Conservation (phyloP, 805 yeast genomes). For the Lipomyces kockii region DNA sequence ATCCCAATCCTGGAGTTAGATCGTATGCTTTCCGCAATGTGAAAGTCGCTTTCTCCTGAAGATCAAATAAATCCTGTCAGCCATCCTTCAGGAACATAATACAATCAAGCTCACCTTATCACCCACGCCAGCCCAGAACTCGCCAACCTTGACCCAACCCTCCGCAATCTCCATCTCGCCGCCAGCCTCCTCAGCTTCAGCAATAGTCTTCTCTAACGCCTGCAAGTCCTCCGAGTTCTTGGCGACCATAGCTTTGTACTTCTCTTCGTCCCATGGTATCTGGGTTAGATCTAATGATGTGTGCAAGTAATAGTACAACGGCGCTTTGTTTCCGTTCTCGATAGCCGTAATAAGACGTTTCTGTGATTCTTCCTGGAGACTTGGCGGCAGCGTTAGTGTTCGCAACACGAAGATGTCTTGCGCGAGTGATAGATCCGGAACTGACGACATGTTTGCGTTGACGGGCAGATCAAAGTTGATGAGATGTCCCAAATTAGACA, state of each 20-base stretch:
- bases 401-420: constrained; percentile 73
- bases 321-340: constrained; percentile 69
- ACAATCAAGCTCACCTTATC: constrained; percentile 59
- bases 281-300: constrained; percentile 50
- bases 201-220: constrained; percentile 52
- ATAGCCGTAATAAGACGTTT: constrained; percentile 59
- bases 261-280: constrained; percentile 62
- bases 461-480: not conserved
- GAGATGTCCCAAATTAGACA: not conserved
- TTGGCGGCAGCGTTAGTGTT: constrained; percentile 45
- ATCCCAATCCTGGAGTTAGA: constrained; percentile 81
- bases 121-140: constrained; percentile 83
- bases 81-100: not conserved
- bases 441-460: constrained; percentile 41
- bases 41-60: constrained; percentile 29
- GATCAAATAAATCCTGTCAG: not conserved
- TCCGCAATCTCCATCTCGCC: constrained; percentile 83
- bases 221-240: constrained; percentile 62
- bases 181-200: constrained; percentile 69
- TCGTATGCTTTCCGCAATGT: constrained; percentile 62
- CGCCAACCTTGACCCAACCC: constrained; percentile 80
- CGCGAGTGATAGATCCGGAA: constrained; percentile 85
- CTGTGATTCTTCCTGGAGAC: constrained; percentile 52
- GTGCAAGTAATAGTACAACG: constrained; percentile 75
- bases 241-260: constrained; percentile 57